Evolutionary conservation across 78 protist species (phyloP), one percentile per base, ranked within the genome.

Genomic region (Pelomyxa schiedti): DNA sequence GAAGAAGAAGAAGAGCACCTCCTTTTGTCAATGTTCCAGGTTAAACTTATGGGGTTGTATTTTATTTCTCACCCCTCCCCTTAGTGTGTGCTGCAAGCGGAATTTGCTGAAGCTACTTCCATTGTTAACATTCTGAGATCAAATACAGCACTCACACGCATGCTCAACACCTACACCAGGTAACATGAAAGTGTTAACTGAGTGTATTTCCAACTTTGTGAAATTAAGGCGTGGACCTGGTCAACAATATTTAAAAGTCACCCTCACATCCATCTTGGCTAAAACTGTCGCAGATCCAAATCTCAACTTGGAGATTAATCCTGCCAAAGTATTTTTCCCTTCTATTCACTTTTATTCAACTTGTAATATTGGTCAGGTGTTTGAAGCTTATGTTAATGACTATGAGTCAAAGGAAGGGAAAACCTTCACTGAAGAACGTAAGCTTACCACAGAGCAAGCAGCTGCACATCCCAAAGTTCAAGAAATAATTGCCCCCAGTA

Each of bases 211-310:
- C n/a, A n/a, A n/a, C n/a, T n/a, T n/a, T n/a, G n/a, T n/a, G n/a
- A n/a, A n/a, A n/a, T n/a, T n/a, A n/a, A n/a, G n/a, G n/a, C 76
- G 84, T 28, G 92, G 89, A 16, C 89, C 89, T 0, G 93, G 89
- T 16, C 93, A 84, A 58, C 58, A 70, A 38, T 88, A 84, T 37
- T 74, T 88, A 16, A 76, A 85, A 66, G 83, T 80, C 52, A 39
- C 69, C 22, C 77, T 85, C 29, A 83, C 79, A 32, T 67, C 47
- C 42, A 74, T 77, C n/a, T 37, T 83, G 30, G 75, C 53, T 4
- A 74, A 77, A 42, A 67, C 78, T 65, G 47, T 4, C 26, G 28
- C 72, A 26, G 69, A 68, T 8, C n/a, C n/a, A n/a, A 77, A 76
- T n/a, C 42, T 74, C 24, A 26, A 24, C 0, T 43, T 83, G 26